phyloP scores from a whole-genome alignment of 2,329 filamentous ascomycete species.

The Cryphonectria naterciae region DNA sequence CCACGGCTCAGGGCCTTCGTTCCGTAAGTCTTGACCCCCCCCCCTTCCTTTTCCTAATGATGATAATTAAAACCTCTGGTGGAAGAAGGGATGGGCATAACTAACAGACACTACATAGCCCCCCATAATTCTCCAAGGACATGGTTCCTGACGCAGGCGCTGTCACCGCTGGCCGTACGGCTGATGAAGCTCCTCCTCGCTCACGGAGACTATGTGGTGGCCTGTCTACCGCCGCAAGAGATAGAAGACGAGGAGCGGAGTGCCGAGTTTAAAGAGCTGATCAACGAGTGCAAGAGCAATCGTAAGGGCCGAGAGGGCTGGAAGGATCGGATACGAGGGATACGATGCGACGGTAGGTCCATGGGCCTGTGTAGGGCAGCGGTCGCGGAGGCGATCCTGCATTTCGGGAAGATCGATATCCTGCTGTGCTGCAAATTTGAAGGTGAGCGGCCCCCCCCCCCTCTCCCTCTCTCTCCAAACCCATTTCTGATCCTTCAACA shows the following conservation, averaged over 20 bases:
- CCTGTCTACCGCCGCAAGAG: slow-evolving; percentile 78
- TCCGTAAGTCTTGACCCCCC: slow-evolving; percentile 47
- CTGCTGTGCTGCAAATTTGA: slow-evolving; percentile 88
- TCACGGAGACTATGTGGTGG: slow-evolving; percentile 91
- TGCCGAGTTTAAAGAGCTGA: slow-evolving; percentile 78
- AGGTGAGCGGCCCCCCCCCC: slow-evolving; percentile 52
- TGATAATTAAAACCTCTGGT: background rate
- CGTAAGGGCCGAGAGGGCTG: slow-evolving; percentile 73
- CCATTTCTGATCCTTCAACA: background rate
- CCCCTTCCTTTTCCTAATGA: slow-evolving; percentile 16
- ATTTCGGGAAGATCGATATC: slow-evolving; percentile 88
- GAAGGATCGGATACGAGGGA: slow-evolving; percentile 74
- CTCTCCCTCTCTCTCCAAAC: background rate
- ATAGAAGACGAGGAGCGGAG: slow-evolving; percentile 77
- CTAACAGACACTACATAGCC: slow-evolving; percentile 50
- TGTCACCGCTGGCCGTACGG: slow-evolving; percentile 82
- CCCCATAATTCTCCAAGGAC: slow-evolving; percentile 78
- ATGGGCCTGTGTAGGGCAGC: slow-evolving; percentile 80
- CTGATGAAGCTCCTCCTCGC: slow-evolving; percentile 79
- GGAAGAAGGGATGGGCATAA: slow-evolving; percentile 30
- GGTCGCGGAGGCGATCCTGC: slow-evolving; percentile 81
- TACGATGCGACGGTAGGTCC: slow-evolving; percentile 64
- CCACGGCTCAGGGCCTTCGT: slow-evolving; percentile 53
- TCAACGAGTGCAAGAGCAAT: slow-evolving; percentile 68
- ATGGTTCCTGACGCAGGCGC: slow-evolving; percentile 88